Percentiles rank a stretch among this genome's conserved stretches.
Evolutionary conservation across 345 rosid genomes (phyloP).

Genomic region (Raphanus sativus): DNA sequence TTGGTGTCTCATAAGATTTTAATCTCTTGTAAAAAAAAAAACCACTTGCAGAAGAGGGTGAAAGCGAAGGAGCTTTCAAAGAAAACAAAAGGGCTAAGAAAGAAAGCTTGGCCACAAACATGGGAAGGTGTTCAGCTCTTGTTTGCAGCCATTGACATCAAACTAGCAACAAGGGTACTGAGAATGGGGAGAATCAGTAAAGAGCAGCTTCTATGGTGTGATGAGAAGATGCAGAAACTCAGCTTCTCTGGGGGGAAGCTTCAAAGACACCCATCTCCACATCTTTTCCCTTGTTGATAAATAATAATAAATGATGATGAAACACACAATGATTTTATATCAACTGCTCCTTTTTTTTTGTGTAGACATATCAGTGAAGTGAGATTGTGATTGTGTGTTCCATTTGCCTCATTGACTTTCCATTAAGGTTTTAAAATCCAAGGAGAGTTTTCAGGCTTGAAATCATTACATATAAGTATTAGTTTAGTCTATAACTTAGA

Average conservation of each 20-base stretch:
- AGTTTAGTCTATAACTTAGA: neutral
- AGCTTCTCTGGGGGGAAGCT: conserved; percentile 57
- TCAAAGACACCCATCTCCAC: conserved; percentile 76
- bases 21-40: neutral
- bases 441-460: neutral
- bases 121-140: conserved; percentile 63
- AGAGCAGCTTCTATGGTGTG: conserved; percentile 91
- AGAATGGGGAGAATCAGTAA: conserved; percentile 69
- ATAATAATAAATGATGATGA: conserved; percentile 10
- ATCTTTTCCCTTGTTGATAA: conserved; percentile 75
- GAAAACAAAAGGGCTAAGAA: conserved; percentile 74
- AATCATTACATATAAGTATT: too few relatives aligned
- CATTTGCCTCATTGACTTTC: conserved; percentile 10
- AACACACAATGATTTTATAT: conserved; percentile 10
- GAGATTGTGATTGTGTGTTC: conserved; percentile 10
- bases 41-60: conserved; percentile 55
- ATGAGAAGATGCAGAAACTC: conserved; percentile 89
- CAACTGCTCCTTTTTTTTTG: neutral
- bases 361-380: conserved; percentile 13
- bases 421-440: neutral
- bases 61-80: conserved; percentile 68
- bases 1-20: neutral
- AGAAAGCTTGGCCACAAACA: conserved; percentile 78
- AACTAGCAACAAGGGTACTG: conserved; percentile 62
- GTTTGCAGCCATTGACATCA: conserved; percentile 67